Evolutionary conservation across 2,329 filamentous ascomycete species (phyloP).

Genomic region (Fusarium begoniae): DNA sequence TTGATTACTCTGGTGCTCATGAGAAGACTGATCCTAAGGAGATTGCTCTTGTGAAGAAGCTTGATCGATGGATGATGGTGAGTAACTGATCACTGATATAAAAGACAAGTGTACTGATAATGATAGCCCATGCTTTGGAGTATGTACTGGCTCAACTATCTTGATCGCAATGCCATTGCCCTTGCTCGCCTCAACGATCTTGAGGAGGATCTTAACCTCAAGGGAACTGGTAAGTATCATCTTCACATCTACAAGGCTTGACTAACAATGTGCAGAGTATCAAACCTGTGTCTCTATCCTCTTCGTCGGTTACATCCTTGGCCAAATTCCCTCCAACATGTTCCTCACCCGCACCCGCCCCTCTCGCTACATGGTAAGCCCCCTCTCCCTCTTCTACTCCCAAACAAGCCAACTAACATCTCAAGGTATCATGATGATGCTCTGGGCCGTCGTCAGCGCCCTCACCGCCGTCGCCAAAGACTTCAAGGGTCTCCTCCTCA

Average conservation of each 20-base stretch:
- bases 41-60: slow-evolving; percentile 39
- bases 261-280: slow-evolving; percentile 38
- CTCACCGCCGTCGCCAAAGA: slow-evolving; percentile 57
- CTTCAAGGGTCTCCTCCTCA: slow-evolving; percentile 59
- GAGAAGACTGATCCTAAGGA: slow-evolving; percentile 42
- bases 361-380: slow-evolving; percentile 50
- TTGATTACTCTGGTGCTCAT: slow-evolving; percentile 41
- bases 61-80: slow-evolving; percentile 42
- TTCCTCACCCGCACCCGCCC: slow-evolving; percentile 54
- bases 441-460: slow-evolving; percentile 59
- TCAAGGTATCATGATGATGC: slow-evolving; percentile 54
- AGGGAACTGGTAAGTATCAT: slow-evolving; percentile 5
- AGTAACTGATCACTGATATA: not conserved
- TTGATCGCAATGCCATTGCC: slow-evolving; percentile 59
- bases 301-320: slow-evolving; percentile 57
- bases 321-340: slow-evolving; percentile 56
- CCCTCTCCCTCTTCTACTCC: fast-evolving
- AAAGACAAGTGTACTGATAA: not conserved
- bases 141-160: slow-evolving; percentile 57
- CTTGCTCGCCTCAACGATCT: slow-evolving; percentile 50
- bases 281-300: slow-evolving; percentile 46
- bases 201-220: slow-evolving; percentile 42
- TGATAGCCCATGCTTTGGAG: slow-evolving; percentile 48
- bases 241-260: fast-evolving
- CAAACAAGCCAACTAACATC: fast-evolving